Evolutionary conservation across 2,329 filamentous ascomycete genomes (phyloP).

Genomic region (Periglandula ipomoeae): DNA sequence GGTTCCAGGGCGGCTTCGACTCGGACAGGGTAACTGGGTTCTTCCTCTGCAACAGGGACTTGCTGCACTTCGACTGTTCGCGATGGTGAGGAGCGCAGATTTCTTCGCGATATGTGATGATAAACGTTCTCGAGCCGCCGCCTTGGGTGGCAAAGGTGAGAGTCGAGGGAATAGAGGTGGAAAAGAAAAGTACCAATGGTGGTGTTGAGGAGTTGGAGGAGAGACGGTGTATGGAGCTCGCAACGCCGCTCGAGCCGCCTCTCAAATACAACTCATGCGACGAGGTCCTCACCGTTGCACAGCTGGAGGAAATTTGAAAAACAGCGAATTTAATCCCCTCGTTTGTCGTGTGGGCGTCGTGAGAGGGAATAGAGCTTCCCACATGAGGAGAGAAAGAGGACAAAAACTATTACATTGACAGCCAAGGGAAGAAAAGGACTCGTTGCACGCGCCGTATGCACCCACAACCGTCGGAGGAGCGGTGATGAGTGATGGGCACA

Average conservation of each 20-base stretch:
- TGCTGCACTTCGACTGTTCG: neutral
- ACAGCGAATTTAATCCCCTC: neutral
- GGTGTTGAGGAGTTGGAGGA: neutral
- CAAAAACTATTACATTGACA: neutral
- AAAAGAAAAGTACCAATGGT: neutral
- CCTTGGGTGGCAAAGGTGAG: neutral
- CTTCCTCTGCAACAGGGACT: neutral
- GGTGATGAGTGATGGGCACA: slow-evolving; percentile 9
- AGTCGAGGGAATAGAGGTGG: neutral
- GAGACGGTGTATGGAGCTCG: neutral
- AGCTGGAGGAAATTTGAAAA: neutral
- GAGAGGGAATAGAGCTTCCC: neutral
- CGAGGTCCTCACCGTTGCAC: neutral
- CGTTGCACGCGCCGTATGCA: slow-evolving; percentile 2
- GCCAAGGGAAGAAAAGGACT: slow-evolving; percentile 1
- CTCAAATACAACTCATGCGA: neutral
- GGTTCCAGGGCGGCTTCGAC: neutral
- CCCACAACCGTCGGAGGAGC: slow-evolving; percentile 3
- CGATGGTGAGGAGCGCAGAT: neutral
- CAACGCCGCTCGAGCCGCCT: neutral
- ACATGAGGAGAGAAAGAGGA: neutral
- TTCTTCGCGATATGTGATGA: neutral
- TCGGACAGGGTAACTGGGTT: neutral
- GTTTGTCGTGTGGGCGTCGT: neutral
- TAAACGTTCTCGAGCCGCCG: neutral